These are phyloP conservation scores for Nakazawaea molendinolei DNA, from an alignment of 805 yeast species.

Conservation along the genomic window DNA sequence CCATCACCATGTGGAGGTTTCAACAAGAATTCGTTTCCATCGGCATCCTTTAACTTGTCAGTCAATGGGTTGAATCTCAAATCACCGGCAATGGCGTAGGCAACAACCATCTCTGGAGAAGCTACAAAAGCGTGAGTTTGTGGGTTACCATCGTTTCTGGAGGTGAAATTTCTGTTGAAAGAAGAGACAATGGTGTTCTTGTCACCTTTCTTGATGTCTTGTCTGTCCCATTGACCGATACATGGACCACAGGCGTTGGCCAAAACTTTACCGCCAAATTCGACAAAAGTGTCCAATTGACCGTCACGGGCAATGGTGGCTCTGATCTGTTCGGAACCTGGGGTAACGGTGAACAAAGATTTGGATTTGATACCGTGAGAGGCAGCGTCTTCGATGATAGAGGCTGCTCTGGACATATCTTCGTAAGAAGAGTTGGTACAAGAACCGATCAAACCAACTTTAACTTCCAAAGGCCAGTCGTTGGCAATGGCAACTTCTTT, in stretches of 20 bases:
- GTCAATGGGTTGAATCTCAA: constrained; percentile 87
- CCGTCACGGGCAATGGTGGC: constrained; percentile 98
- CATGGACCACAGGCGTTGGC: constrained; percentile 99
- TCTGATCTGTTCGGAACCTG: constrained; percentile 97
- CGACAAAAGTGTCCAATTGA: constrained; percentile 68
- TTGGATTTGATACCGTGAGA: constrained; percentile 83
- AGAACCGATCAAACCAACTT: constrained; percentile 95
- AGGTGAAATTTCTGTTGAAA: constrained; percentile 95
- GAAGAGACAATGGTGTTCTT: constrained; percentile 91
- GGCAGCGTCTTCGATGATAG: constrained; percentile 83
- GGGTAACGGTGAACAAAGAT: constrained; percentile 90
- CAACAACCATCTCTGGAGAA: constrained; percentile 97
- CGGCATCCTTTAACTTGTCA: constrained; percentile 66
- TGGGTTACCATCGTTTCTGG: constrained; percentile 98
- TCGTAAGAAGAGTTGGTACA: constrained; percentile 98
- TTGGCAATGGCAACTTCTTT: constrained; percentile 62
- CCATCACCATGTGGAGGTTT: constrained; percentile 78
- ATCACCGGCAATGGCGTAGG: constrained; percentile 92
- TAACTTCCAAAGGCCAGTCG: constrained; percentile 80
- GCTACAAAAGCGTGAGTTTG: constrained; percentile 96
- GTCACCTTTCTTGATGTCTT: constrained; percentile 57
- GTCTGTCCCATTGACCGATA: constrained; percentile 99
- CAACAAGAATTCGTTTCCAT: constrained; percentile 74
- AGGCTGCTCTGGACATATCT: constrained; percentile 96
- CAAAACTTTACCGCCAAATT: constrained; percentile 84